Percentiles rank a stretch among this genome's conserved stretches.
Evolutionary conservation across 2,329 filamentous ascomycete genomes (phyloP).

Genomic region (Furcasterigmium sp.): DNA sequence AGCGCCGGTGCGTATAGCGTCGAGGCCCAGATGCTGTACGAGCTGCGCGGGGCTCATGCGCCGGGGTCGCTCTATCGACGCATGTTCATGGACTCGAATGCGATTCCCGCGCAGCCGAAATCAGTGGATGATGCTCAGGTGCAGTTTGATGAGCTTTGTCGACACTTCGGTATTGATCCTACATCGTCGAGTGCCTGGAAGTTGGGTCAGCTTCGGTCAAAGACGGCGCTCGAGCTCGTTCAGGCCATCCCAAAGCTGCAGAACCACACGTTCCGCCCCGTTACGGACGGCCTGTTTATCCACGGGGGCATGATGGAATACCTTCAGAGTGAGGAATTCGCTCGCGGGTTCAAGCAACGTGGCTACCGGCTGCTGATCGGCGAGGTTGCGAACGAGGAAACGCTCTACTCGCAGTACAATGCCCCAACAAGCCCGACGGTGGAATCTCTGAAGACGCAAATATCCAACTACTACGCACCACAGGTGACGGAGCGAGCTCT

Average conservation of each 20-base stretch:
- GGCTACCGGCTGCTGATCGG: conserved; percentile 32
- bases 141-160: conserved; percentile 37
- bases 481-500: conserved; percentile 28
- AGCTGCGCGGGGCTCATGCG: conserved; percentile 18
- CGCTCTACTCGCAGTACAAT: conserved; percentile 34
- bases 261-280: conserved; percentile 38
- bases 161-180: conserved; percentile 22
- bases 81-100: conserved; percentile 38
- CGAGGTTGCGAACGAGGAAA: conserved; percentile 38
- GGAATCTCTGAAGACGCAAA: conserved; percentile 27
- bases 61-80: conserved; percentile 21
- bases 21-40: conserved; percentile 33
- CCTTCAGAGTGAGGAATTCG: conserved; percentile 27
- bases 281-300: conserved; percentile 36
- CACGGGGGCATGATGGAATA: conserved; percentile 30
- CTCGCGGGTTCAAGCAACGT: conserved; percentile 27
- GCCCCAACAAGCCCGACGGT: conserved; percentile 23
- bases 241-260: conserved; percentile 29
- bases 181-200: conserved; percentile 19
- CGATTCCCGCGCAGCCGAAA: conserved; percentile 38
- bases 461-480: conserved; percentile 37
- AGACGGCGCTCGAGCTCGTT: conserved; percentile 25
- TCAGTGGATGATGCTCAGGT: conserved; percentile 25
- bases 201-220: conserved; percentile 22
- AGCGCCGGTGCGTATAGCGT: conserved; percentile 38